Base-by-base conservation (phyloP, 257 asterid genomes). In the Fraxinus anomala region DNA sequence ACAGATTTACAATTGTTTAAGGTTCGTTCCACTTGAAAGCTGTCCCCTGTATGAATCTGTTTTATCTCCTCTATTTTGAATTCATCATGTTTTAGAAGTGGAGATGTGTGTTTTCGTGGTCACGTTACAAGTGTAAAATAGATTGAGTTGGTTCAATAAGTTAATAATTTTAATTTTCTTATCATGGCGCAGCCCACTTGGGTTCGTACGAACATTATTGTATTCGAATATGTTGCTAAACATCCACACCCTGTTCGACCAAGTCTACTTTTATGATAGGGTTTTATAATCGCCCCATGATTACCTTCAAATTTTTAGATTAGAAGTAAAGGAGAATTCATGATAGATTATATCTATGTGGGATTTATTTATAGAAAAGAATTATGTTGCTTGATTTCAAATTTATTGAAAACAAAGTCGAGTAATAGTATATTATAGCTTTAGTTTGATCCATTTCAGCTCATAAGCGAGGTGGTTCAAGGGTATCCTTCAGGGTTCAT, bases 1-100 rank as follows among this genome's bases (percentile, higher is more conserved):
- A 86, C 90, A 82, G 26, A 37, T 76, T 75, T 72, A 77, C 87
- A 71, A 11, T 80, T 23, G 82, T 83, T 83, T 83, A 83, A 71
- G 79, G 83, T 33, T 33, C 36, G 36, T 65, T 7, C 31, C 33
- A 84, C 80, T 68, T 73, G 76, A 80, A 67, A 68, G 56, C 63
- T 31, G 40, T 23, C 16, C 17, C 16, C 17, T 63, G 36, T 24
- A n/a, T 24, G 36, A 11, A 24, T 63, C 68, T 61, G 6, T 28
- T 61, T 61, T 61, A 21, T 9, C 31, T 61, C 5, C 7, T 63
- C 19, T 0, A 63, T 63, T 63, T 63, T 63, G 33, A 10, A 61
- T 21, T 61, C 34, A 16, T 39, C 39, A 36, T 65, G 72, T 14
- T 42, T 42, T 42, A 42, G 16, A 42, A 42, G 51, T 42, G 51